phyloP scores from a whole-genome alignment of 371 early-diverging fungal genomes.

The Apophysomyces trapeziformis region DNA sequence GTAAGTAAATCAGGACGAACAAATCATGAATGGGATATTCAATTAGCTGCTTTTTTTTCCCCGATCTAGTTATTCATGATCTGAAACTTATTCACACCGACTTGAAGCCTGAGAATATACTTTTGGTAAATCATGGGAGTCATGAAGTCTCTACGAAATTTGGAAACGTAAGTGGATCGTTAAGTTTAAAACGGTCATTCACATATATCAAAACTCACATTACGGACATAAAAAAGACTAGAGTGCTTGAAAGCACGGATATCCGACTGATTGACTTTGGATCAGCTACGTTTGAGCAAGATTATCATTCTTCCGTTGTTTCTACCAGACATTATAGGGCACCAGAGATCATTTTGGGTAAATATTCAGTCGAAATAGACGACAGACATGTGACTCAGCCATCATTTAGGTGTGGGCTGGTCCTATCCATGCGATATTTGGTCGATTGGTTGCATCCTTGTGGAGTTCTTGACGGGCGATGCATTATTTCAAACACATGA shows the following conservation, averaged over 20 bases:
- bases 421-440: slow-evolving; percentile 97
- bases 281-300: slow-evolving; percentile 91
- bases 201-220: background rate
- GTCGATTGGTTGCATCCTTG: slow-evolving; percentile 96
- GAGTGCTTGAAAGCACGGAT: slow-evolving; percentile 70
- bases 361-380: slow-evolving; percentile 2
- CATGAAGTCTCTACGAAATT: slow-evolving; percentile 16
- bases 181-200: background rate
- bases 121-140: slow-evolving; percentile 55
- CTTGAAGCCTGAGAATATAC: slow-evolving; percentile 88
- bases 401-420: slow-evolving; percentile 75
- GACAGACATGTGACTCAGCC: background rate
- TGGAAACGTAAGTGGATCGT: slow-evolving; percentile 8
- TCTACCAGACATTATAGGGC: slow-evolving; percentile 96
- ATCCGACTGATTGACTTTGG: slow-evolving; percentile 97
- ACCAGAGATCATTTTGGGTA: slow-evolving; percentile 93
- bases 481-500: slow-evolving; percentile 95
- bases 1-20: slow-evolving; percentile 42
- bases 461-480: slow-evolving; percentile 93
- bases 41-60: background rate
- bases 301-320: slow-evolving; percentile 90
- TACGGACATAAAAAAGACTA: slow-evolving; percentile 37
- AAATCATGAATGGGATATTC: background rate
- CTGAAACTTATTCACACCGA: slow-evolving; percentile 89
- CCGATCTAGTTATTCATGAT: slow-evolving; percentile 74